phyloP scores from a whole-genome alignment of 2,329 filamentous ascomycete species.

The Talaromyces atroroseus region DNA sequence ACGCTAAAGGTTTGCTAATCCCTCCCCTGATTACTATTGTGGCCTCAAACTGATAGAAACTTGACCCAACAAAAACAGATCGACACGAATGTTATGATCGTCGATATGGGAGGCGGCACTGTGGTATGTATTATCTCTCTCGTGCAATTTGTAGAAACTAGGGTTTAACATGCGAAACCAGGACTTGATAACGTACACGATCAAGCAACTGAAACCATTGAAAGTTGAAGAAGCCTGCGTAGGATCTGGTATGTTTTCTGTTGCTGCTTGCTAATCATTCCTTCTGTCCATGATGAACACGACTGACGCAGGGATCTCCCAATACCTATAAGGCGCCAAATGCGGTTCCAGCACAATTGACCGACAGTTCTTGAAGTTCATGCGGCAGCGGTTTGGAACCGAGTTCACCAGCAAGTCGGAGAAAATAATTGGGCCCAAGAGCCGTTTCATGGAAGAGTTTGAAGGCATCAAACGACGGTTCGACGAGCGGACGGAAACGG shows the following conservation, averaged over 20 bases:
- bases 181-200: constrained; percentile 12
- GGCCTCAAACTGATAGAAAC: background rate
- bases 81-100: background rate
- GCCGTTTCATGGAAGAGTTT: background rate
- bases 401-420: background rate
- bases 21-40: background rate
- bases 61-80: background rate
- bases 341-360: constrained; percentile 10
- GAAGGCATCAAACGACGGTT: background rate
- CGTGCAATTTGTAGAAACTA: background rate
- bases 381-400: background rate
- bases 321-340: background rate
- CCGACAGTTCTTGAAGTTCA: constrained; percentile 2
- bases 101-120: constrained; percentile 6
- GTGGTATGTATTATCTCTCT: background rate
- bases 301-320: background rate
- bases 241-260: constrained; percentile 1
- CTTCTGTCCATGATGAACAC: background rate
- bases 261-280: background rate
- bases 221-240: constrained; percentile 4
- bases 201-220: background rate
- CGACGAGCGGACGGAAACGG: background rate
- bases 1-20: background rate
- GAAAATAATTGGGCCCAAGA: background rate
- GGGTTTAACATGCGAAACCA: background rate